phyloP scores from a whole-genome alignment of 257 asterid species.

The Primulina tabacum region DNA sequence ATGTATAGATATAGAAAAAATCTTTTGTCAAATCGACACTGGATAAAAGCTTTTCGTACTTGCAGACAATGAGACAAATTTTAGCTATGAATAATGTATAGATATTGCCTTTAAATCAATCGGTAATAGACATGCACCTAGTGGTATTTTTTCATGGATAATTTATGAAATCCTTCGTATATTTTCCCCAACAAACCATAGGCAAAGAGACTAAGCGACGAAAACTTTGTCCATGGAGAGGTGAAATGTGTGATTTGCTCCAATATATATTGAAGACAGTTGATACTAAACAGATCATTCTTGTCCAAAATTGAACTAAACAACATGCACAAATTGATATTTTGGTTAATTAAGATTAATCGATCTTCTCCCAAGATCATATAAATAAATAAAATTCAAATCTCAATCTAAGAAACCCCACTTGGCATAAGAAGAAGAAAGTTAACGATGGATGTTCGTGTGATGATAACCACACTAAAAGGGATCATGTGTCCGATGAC shows the following conservation, averaged over 20 bases:
- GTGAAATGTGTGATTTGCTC: not conserved
- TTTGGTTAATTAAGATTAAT: not conserved
- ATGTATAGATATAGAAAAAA: constrained; percentile 91
- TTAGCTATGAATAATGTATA: constrained; percentile 17
- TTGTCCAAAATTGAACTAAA: not conserved
- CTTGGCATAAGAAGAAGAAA: no score
- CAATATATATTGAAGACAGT: not conserved
- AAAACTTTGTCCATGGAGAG: no score
- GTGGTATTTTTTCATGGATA: constrained; percentile 11
- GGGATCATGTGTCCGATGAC: not conserved
- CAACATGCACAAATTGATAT: not conserved
- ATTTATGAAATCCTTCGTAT: not conserved
- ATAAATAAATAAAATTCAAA: no score
- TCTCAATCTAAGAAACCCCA: not conserved
- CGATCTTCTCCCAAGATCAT: not conserved
- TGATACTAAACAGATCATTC: not conserved
- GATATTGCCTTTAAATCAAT: constrained; percentile 10
- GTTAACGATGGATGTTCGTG: not conserved
- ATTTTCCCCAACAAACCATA: not conserved
- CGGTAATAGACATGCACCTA: constrained; percentile 16
- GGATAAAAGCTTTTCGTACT: constrained; percentile 96
- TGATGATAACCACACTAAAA: not conserved
- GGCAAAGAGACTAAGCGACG: not conserved
- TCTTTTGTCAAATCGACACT: constrained; percentile 96
- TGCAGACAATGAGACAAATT: constrained; percentile 35